Evolutionary conservation across 768 basidiomycete species (phyloP), one percentile per base, ranked within the genome.

Genomic region (Suillus subluteus): DNA sequence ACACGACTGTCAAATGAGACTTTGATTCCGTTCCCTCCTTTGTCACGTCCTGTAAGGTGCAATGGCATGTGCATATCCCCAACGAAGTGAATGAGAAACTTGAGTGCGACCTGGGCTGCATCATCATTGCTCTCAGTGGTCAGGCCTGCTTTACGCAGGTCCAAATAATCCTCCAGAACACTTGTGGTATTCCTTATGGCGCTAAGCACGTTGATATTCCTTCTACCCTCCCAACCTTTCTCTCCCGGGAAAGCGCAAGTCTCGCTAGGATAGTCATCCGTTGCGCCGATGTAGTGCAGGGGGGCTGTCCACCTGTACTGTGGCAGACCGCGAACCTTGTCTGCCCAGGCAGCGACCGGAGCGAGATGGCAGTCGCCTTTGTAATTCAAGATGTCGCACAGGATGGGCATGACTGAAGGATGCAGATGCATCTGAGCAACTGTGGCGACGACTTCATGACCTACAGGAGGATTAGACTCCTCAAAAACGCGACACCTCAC

Each of bases 51-150:
- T 0, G 92, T 92, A 43, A 99, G 84, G 76, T 99, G 97, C 63
- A 99, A 80, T 6, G 97, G 97, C 85, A 91, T 89, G 72, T 98
- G 97, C 83, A 97, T 82, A 75, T 98, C 97, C 0, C 97, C 96
- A 13, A 98, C 64, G 71, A 95, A 98, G 77, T 99, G 98, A 38
- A 96, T 86, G 40, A 99, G 81, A 81, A 98, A 99, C 76, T 93
- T 92, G 71, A 98, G 82, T 2, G 97, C 93, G 71, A 95, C 92
- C 72, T 90, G 88, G 2, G 88, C 88, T 13, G 74, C 77, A 6
- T 68, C 76, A 18, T 79, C 77, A 2, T 72, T 56, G 12, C 66
- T 65, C n/a, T 37, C 65, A 6, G 3, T 32, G 3, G 43, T 30
- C 46, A 50, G 30, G 5, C 65, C 69, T 2, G 52, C 68, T 21